These are phyloP conservation scores for Ophiostoma angusticollis DNA, from an alignment of 2,329 filamentous ascomycete genomes.

Conservation along the genomic window DNA sequence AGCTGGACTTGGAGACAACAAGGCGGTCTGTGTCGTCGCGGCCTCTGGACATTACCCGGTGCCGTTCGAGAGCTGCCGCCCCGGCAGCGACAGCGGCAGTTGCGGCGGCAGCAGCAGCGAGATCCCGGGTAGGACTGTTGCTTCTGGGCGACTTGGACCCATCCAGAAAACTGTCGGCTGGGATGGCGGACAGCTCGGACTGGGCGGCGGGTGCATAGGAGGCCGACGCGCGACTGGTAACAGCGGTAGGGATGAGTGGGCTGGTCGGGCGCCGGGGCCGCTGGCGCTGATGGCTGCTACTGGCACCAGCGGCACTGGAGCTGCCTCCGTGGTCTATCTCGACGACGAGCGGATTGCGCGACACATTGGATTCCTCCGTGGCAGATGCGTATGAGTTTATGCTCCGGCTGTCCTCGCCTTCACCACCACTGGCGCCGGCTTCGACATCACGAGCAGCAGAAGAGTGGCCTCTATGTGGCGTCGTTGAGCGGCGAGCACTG, in stretches of 20 bases:
- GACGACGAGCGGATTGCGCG: constrained; percentile 70
- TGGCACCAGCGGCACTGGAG: not conserved
- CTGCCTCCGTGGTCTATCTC: constrained; percentile 56
- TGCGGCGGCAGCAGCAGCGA: constrained; percentile 26
- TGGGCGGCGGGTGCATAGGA: constrained; percentile 52
- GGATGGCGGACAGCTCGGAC: constrained; percentile 77
- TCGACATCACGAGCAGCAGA: constrained; percentile 19
- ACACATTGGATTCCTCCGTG: constrained; percentile 67
- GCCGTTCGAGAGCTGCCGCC: constrained; percentile 31
- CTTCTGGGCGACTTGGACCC: constrained; percentile 37
- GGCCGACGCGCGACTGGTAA: constrained; percentile 42
- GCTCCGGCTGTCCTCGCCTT: constrained; percentile 51
- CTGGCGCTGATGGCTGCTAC: constrained; percentile 27
- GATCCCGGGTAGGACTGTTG: constrained; percentile 29
- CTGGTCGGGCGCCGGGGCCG: constrained; percentile 47
- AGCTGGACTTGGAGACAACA: constrained; percentile 18
- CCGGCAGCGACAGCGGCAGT: constrained; percentile 26
- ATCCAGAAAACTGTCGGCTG: constrained; percentile 48
- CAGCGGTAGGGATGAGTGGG: constrained; percentile 47
- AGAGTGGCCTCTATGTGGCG: constrained; percentile 36
- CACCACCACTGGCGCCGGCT: constrained; percentile 22
- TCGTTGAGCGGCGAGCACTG: constrained; percentile 25
- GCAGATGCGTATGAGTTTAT: constrained; percentile 64
- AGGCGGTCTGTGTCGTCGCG: constrained; percentile 30
- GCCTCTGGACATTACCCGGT: constrained; percentile 15